Evolutionary conservation across 306 rosid species (phyloP), one percentile per base, ranked within the genome.

Genomic region (Vicia villosa): DNA sequence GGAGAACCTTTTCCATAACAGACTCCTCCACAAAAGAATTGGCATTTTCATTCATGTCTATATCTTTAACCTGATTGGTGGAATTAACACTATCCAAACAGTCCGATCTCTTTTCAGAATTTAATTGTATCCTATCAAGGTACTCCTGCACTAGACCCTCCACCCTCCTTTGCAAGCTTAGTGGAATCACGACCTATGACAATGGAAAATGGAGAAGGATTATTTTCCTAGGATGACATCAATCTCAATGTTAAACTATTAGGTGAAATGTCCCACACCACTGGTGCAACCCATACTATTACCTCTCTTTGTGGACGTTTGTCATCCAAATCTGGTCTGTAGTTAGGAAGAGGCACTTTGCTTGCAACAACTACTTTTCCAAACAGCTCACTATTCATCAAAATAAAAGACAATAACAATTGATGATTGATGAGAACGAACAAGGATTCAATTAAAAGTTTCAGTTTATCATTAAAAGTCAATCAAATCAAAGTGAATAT

Each of bases 291-390:
- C 10, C 28, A 82, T 65, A 66, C 58, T 45, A 75, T 74, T 81
- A 92, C 98, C 96, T 92, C 98, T 75, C 98, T 88, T 54, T 92
- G 98, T 54, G 98, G 98, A 58, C 98, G 91, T 79, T 90, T 92
- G 81, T 92, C 98, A 79, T 92, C 98, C 95, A 92, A 88, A 82
- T 92, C 96, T 7, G 98, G 98, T 64, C 98, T 83, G 81, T 92
- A 92, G 87, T 92, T 88, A 50, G 98, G 96, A 82, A 92, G 98
- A 58, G 98, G 98, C 76, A 85, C 91, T 81, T 86, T 92, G 83
- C 98, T 92, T 62, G 98, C 96, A 74, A 92, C 98, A 60, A 92
- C 79, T 66, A 86, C 98, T 88, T 90, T 92, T 63, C 98, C 98
- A 74, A 90, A 92, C 57, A 88, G 6, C 78, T 87, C 92, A 83